phyloP scores from a whole-genome alignment of 2,329 filamentous ascomycete genomes.

The Rhytidhysteron rufulum region DNA sequence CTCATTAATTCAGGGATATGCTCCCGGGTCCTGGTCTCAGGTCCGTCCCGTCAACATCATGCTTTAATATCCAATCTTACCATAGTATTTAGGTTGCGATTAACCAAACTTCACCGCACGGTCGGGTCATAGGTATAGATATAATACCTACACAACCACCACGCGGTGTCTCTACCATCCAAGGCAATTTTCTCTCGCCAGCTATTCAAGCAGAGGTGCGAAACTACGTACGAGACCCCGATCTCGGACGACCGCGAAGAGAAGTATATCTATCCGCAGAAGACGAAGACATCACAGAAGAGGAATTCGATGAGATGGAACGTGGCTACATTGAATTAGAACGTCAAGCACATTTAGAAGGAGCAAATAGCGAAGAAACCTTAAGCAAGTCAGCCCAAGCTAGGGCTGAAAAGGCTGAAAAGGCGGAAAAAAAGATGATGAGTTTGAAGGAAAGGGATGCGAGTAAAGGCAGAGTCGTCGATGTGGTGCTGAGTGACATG shows the following conservation, averaged over 20 bases:
- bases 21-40: conserved; percentile 62
- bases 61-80: background rate
- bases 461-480: conserved; percentile 60
- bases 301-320: conserved; percentile 38
- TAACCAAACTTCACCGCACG: conserved; percentile 69
- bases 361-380: conserved; percentile 15
- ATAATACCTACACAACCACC: conserved; percentile 90
- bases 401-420: conserved; percentile 20
- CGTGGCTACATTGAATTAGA: conserved; percentile 67
- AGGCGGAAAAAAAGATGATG: conserved; percentile 19
- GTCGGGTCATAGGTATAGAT: conserved; percentile 86
- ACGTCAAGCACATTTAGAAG: conserved; percentile 41
- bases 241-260: conserved; percentile 50
- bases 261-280: conserved; percentile 15
- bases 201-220: conserved; percentile 72
- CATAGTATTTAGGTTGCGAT: conserved; percentile 64
- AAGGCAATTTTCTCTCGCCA: conserved; percentile 84
- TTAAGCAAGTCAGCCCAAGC: conserved; percentile 9
- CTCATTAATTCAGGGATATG: conserved; percentile 60
- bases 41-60: conserved; percentile 24
- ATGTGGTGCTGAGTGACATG: conserved; percentile 98
- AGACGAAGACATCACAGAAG: conserved; percentile 29
- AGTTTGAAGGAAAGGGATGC: conserved; percentile 32
- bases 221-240: conserved; percentile 66
- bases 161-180: conserved; percentile 85